Conservation (phyloP, 2,329 filamentous ascomycete species). For the Colletotrichum caudatum region DNA sequence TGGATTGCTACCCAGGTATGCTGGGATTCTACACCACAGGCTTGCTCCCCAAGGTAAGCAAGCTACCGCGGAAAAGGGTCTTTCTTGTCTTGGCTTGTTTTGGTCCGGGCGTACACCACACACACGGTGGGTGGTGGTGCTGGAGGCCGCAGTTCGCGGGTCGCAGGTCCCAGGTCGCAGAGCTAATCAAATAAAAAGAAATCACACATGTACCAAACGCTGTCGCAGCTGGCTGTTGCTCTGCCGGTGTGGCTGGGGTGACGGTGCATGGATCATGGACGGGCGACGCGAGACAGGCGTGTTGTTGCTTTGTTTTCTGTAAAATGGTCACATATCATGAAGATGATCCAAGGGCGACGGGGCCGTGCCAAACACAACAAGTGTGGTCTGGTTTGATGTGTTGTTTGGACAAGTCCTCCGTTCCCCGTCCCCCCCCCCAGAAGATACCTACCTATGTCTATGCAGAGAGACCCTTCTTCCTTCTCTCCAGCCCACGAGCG, state of each 20-base stretch:
- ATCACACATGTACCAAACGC: not conserved
- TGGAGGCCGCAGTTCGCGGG: conserved; percentile 4
- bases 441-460: too few relatives aligned
- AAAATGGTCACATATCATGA: not conserved
- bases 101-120: not conserved
- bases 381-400: conserved; percentile 24
- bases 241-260: not conserved
- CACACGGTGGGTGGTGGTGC: not conserved
- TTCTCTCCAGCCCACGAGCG: not conserved
- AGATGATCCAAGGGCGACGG: conserved; percentile 26
- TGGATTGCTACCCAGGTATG: not conserved
- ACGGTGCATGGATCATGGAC: not conserved
- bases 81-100: not conserved
- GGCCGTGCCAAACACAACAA: conserved; percentile 14
- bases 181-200: not conserved
- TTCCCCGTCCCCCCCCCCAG: too few relatives aligned
- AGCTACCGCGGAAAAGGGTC: not conserved
- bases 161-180: not conserved
- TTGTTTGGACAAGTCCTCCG: conserved; percentile 10
- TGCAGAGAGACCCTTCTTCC: not conserved
- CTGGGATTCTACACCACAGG: conserved; percentile 1
- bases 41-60: too few relatives aligned
- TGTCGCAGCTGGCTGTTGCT: not conserved
- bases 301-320: conserved; percentile 15
- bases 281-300: not conserved